Evolutionary conservation across 2,329 filamentous ascomycete genomes (phyloP), one percentile per base, ranked within the genome.

Genomic region (Trichoderma sp.): DNA sequence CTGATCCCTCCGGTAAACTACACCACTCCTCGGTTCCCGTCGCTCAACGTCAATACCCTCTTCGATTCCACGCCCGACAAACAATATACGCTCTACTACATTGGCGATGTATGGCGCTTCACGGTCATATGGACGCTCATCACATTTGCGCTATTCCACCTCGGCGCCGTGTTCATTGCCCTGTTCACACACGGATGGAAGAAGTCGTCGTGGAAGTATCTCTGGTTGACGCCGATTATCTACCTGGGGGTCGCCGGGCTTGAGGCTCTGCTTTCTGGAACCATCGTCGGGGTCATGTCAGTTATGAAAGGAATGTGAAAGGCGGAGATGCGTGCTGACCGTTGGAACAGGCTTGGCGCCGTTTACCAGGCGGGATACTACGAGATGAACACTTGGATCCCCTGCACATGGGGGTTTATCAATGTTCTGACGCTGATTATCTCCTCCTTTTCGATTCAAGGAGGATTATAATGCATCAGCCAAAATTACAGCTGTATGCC

Each of bases 371-470:
- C 91, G 2, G 94, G 93, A 55, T 93, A 91, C 79, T 97, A 95
- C 77, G 86, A 89, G 75, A 96, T 97, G 93, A 95, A 93, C 57
- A 97, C 94, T 0, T 97, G 94, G 94, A 92, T 97, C 63, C 94
- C 94, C 0, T 91, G 96, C 76, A 87, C 94, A 27, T 97, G 94
- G 94, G 92, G 89, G 0, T 86, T 92, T 76, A 91, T 95, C 78
- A 97, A 93, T 78, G 89, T 95, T 11, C 79, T 97, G 58, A 86
- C 96, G 35, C 83, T 97, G 57, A 89, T 97, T 61, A 84, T 97
- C 71, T 96, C 93, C 5, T 96, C 93, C 4, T 97, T 97, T 78
- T 92, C 93, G n/a, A 94, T 97, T 63, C 93, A 96, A 77, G 93
- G 94, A 60, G 94, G 92, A 49, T 84, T 97, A 71, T 97, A 80